phyloP scores from a whole-genome alignment of 768 basidiomycete genomes.

The Heimioporus sp. region DNA sequence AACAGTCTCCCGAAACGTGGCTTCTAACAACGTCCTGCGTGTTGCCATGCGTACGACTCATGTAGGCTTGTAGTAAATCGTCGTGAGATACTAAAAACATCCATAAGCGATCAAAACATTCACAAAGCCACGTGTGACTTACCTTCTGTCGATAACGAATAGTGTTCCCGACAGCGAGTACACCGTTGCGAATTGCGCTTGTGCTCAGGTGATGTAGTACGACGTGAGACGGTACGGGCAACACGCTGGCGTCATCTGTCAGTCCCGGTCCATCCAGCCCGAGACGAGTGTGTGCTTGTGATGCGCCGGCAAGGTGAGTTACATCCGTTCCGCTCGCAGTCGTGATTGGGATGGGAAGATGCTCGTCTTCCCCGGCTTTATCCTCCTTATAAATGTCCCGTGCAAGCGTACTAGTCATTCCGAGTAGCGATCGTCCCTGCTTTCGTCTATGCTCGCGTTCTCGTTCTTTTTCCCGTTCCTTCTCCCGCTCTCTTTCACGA shows the following conservation, averaged over 20 bases:
- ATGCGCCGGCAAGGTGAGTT: conserved; percentile 27
- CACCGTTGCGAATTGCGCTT: conserved; percentile 92
- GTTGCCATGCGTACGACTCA: conserved; percentile 25
- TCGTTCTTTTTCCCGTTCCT: conserved; percentile 34
- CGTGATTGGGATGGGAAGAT: conserved; percentile 32
- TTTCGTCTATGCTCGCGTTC: conserved; percentile 31
- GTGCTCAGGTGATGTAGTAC: conserved; percentile 94
- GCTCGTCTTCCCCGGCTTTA: conserved; percentile 21
- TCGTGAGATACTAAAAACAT: conserved; percentile 69
- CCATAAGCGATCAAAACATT: conserved; percentile 13
- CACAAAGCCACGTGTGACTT: conserved; percentile 6
- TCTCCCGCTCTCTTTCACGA: conserved; percentile 34
- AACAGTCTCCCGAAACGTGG: conserved; percentile 10
- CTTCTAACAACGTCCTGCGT: conserved; percentile 28
- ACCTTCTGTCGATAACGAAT: conserved; percentile 93
- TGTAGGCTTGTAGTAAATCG: conserved; percentile 78
- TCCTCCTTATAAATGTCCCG: conserved; percentile 26
- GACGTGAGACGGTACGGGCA: conserved; percentile 92
- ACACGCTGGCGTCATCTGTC: conserved; percentile 85
- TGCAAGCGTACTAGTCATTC: conserved; percentile 35
- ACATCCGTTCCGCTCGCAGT: conserved; percentile 40
- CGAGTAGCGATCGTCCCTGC: conserved; percentile 32
- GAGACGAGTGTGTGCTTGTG: conserved; percentile 28
- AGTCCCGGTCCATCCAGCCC: conserved; percentile 42
- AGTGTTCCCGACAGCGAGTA: conserved; percentile 89